Conservation (phyloP, 2,329 filamentous ascomycete species). For the Venturia effusa region DNA sequence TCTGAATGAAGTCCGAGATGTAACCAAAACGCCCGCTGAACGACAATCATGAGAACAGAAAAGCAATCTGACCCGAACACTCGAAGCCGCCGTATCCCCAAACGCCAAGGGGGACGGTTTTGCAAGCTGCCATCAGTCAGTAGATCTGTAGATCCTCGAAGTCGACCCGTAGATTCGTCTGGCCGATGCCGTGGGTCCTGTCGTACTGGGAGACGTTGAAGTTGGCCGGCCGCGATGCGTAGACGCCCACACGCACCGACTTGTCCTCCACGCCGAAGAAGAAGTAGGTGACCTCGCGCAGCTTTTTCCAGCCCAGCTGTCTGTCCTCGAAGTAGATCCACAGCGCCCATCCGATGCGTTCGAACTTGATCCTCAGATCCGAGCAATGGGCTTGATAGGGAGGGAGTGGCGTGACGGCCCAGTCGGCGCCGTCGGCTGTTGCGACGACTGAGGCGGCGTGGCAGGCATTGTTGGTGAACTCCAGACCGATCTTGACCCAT, state of each 20-base stretch:
- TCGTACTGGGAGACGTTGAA: slow-evolving; percentile 28
- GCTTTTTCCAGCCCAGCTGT: slow-evolving; percentile 40
- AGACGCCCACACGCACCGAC: slow-evolving; percentile 46
- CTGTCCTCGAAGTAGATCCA: slow-evolving; percentile 47
- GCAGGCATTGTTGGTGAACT: slow-evolving; percentile 43
- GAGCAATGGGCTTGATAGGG: slow-evolving; percentile 19
- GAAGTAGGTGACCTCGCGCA: slow-evolving; percentile 51
- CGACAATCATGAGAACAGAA: background rate
- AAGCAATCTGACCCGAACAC: too few relatives aligned
- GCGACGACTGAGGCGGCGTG: slow-evolving; percentile 47
- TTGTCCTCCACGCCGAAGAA: slow-evolving; percentile 51
- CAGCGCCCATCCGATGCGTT: slow-evolving; percentile 43
- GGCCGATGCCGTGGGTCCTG: slow-evolving; percentile 17
- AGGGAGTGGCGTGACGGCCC: slow-evolving; percentile 41
- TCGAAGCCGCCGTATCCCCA: too few relatives aligned
- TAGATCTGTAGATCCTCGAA: slow-evolving; percentile 32
- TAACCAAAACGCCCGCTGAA: background rate
- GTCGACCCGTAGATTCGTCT: slow-evolving; percentile 28
- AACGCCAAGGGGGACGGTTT: too few relatives aligned
- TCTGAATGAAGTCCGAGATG: background rate
- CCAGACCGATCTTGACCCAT: slow-evolving; percentile 51
- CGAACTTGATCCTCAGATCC: slow-evolving; percentile 45
- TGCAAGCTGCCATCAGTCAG: too few relatives aligned
- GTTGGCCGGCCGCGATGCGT: slow-evolving; percentile 45
- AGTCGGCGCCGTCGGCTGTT: slow-evolving; percentile 46